A percentile compares a stretch with the other conserved stretches of the same genome.
Conservation (phyloP, 2,329 filamentous ascomycete genomes). For the Penicillium brasilianum region DNA sequence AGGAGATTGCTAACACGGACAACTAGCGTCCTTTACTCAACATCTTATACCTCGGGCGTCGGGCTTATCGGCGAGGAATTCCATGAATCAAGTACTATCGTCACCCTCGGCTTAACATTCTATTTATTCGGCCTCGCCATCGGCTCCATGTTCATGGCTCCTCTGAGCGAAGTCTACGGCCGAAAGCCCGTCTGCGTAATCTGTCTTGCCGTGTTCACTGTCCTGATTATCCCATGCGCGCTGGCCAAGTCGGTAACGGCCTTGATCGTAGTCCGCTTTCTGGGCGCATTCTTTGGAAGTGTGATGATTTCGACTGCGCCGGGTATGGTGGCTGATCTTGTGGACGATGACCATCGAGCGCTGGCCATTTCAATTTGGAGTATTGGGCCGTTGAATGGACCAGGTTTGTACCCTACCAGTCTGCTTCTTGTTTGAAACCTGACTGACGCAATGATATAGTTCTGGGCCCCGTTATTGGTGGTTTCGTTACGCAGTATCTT, state of each 20-base stretch:
- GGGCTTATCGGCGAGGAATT: constrained; percentile 73
- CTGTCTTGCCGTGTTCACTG: constrained; percentile 66
- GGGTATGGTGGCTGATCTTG: constrained; percentile 81
- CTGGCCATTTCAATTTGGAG: constrained; percentile 83
- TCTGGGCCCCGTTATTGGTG: constrained; percentile 74
- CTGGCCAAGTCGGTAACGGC: constrained; percentile 69
- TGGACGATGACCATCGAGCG: constrained; percentile 78
- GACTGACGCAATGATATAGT: constrained; percentile 33
- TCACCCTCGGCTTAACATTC: constrained; percentile 76
- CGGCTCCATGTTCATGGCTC: constrained; percentile 74
- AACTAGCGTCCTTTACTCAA: constrained; percentile 70
- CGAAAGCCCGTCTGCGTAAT: constrained; percentile 66
- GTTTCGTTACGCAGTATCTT: constrained; percentile 71
- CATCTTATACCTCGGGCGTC: constrained; percentile 75
- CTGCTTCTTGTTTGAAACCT: not conserved
- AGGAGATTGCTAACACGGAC: not conserved
- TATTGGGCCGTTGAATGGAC: constrained; percentile 84
- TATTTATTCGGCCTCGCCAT: constrained; percentile 76
- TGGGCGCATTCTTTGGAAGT: constrained; percentile 74
- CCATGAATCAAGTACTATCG: constrained; percentile 60
- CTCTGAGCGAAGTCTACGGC: constrained; percentile 60
- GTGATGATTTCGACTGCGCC: constrained; percentile 84
- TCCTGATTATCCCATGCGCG: constrained; percentile 74
- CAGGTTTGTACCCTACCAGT: constrained; percentile 36
- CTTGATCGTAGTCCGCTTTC: constrained; percentile 74